Percentiles rank a stretch among this genome's conserved stretches.
phyloP scores from a whole-genome alignment of 106 monocot genomes.

The Gastrodia elata region DNA sequence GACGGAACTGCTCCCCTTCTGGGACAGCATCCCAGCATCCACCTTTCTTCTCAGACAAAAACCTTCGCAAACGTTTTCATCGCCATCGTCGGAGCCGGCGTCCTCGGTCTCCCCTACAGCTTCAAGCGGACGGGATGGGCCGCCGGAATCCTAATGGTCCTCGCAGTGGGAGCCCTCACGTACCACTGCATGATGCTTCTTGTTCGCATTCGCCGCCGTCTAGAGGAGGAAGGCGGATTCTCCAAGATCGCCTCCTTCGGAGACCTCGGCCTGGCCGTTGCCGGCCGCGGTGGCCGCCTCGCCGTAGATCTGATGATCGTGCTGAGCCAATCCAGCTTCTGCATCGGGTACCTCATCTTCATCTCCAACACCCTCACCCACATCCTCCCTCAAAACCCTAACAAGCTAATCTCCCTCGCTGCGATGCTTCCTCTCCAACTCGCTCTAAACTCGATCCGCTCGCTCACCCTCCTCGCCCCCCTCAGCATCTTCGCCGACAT shows the following conservation, averaged over 20 bases:
- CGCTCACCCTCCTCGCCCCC: constrained; percentile 51
- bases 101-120: constrained; percentile 88
- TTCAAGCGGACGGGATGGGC: constrained; percentile 80
- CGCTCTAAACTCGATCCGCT: constrained; percentile 45
- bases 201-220: constrained; percentile 56
- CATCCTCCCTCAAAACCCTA: constrained; percentile 18
- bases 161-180: constrained; percentile 51
- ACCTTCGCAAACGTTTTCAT: constrained; percentile 98
- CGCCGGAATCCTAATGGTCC: constrained; percentile 43
- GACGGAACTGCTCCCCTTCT: neutral
- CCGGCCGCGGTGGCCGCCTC: constrained; percentile 27
- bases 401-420: constrained; percentile 29
- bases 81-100: constrained; percentile 89
- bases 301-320: constrained; percentile 53
- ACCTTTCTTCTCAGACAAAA: constrained; percentile 74
- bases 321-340: constrained; percentile 45
- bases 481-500: constrained; percentile 61
- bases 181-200: constrained; percentile 88
- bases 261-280: constrained; percentile 44
- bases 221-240: constrained; percentile 21
- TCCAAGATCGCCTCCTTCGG: constrained; percentile 46
- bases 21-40: neutral
- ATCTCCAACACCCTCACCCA: constrained; percentile 42
- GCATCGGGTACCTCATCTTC: constrained; percentile 51
- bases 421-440: constrained; percentile 52